Base-by-base conservation (phyloP, 495 filamentous ascomycete species). In the Penicillium dipodomyicola region DNA sequence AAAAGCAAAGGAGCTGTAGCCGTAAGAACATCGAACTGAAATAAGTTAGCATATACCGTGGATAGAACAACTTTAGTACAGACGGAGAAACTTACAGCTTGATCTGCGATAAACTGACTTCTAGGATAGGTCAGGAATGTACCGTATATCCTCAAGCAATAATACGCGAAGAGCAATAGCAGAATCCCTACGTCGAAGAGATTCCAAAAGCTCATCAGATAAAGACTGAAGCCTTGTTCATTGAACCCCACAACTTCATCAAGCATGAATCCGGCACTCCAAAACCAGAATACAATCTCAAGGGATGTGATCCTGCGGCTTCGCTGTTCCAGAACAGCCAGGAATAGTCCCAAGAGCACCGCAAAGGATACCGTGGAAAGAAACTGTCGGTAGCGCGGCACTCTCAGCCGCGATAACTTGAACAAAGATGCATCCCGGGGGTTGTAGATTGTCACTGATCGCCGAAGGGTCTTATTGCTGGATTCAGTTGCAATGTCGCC, bases 201-300 rank as follows among this genome's bases (percentile, higher is more conserved):
- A 68, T 97, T 97, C 92, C 92, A 96, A 68, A 96, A 90, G 68
- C 90, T 95, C 87, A 96, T 91, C 60, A 96, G 86, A 72, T 96
- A 97, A 10, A 97, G 81, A 49, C 91, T 91, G 67, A 96, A 94
- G 7, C 92, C 92, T 65, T 95, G 89, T 66, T 96, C 91, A 60
- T 90, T 93, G 77, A 95, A 95, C 7, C 90, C 90, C 29, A 94
- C 89, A 42, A 96, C 78, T 69, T 96, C 91, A 63, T 95, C 91
- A n/a, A 97, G 86, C 90, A 96, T 95, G 70, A 93, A 97, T 4
- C 92, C 92, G 22, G 90, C 88, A 65, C 90, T 93, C 92, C 92
- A 97, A 68, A 97, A 87, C 92, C 92, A 97, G 68, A 97, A 96
- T 11, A 94, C 63, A 20, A 96, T 69, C 69, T 97, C 92, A 8